Evolutionary conservation across 2,329 filamentous ascomycete species (phyloP).

Genomic region (Beauveria pseudobassiana): DNA sequence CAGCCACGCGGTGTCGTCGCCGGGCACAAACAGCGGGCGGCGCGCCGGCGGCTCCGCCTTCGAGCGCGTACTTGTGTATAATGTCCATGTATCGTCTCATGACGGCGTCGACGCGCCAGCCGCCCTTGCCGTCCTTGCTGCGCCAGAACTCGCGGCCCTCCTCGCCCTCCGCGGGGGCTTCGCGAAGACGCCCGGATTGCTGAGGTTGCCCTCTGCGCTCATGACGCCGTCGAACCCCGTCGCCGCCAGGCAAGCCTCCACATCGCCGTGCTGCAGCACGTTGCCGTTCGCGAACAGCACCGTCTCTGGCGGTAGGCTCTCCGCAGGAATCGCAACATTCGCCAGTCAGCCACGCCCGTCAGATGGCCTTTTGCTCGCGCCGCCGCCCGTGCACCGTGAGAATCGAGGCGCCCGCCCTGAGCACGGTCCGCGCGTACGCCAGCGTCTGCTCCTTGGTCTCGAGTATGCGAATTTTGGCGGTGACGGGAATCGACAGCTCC

Average conservation of each 20-base stretch:
- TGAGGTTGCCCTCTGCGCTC: slow-evolving; percentile 92
- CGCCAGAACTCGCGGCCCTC: slow-evolving; percentile 82
- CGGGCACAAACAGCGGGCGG: slow-evolving; percentile 65
- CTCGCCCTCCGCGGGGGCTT: slow-evolving; percentile 53
- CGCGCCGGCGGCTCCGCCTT: slow-evolving; percentile 57
- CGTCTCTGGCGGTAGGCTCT: slow-evolving; percentile 75
- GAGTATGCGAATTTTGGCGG: slow-evolving; percentile 87
- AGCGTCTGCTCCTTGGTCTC: slow-evolving; percentile 82
- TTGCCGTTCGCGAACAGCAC: slow-evolving; percentile 98
- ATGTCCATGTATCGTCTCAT: slow-evolving; percentile 87
- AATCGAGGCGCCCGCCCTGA: slow-evolving; percentile 84
- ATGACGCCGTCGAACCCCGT: slow-evolving; percentile 92
- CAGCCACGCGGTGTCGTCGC: slow-evolving; percentile 43
- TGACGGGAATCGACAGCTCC: slow-evolving; percentile 74
- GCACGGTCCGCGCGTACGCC: slow-evolving; percentile 79
- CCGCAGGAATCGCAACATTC: slow-evolving; percentile 74
- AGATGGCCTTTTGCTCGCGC: slow-evolving; percentile 89
- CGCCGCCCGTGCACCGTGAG: slow-evolving; percentile 85
- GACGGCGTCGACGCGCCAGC: slow-evolving; percentile 83
- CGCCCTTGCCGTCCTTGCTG: slow-evolving; percentile 68
- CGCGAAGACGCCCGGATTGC: slow-evolving; percentile 83
- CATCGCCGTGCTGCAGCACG: slow-evolving; percentile 70
- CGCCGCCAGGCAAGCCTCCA: slow-evolving; percentile 67
- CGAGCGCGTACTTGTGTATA: slow-evolving; percentile 69
- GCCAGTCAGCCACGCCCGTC: slow-evolving; percentile 90